Evolutionary conservation across 805 yeast genomes (phyloP).

Genomic region (Yamadazyma kitorensis): DNA sequence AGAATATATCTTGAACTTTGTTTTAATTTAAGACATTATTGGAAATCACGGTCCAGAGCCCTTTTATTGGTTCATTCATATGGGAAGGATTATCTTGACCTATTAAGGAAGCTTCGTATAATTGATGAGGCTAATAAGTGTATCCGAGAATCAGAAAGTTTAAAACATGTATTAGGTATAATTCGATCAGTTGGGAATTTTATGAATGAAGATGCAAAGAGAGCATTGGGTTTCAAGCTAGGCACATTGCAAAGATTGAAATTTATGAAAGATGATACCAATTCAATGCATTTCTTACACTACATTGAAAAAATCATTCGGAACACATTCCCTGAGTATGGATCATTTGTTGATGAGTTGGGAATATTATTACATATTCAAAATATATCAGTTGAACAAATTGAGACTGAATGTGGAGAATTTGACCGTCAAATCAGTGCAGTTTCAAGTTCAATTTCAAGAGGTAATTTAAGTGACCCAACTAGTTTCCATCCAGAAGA

Average conservation of each 20-base stretch:
- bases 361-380: conserved; percentile 56
- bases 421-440: conserved; percentile 61
- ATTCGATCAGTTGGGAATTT: conserved; percentile 91
- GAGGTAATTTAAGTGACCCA: conserved; percentile 84
- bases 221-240: conserved; percentile 88
- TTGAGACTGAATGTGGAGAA: conserved; percentile 67
- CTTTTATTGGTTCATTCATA: conserved; percentile 64
- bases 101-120: conserved; percentile 61
- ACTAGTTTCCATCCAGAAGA: conserved; percentile 81
- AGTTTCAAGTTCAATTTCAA: conserved; percentile 68
- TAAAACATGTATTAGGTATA: conserved; percentile 74
- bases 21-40: conserved; percentile 80
- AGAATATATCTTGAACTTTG: conserved; percentile 78
- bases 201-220: conserved; percentile 92
- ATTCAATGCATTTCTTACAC: conserved; percentile 85
- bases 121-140: conserved; percentile 73
- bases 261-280: conserved; percentile 85
- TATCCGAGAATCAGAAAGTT: conserved; percentile 61
- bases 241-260: conserved; percentile 86
- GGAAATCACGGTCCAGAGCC: conserved; percentile 91
- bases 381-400: conserved; percentile 78
- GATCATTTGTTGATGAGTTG: conserved; percentile 72
- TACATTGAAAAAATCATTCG: conserved; percentile 90
- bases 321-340: conserved; percentile 75
- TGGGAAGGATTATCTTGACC: conserved; percentile 75